Evolutionary conservation across 2,329 filamentous ascomycete species (phyloP).

Genomic region (Sphaerostilbella broomeana): DNA sequence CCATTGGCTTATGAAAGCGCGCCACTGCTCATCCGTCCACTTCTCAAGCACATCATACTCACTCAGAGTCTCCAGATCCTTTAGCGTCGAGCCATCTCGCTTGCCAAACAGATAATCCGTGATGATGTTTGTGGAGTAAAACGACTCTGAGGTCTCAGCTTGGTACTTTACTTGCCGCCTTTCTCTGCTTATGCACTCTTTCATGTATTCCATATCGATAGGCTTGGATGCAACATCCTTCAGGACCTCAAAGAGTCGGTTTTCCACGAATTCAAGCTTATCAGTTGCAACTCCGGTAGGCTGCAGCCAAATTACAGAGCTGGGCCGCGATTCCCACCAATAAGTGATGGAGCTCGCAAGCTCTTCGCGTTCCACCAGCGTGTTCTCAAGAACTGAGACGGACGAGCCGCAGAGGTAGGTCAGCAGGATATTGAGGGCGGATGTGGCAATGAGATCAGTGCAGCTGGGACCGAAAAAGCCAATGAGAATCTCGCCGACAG

Average conservation of each 20-base stretch:
- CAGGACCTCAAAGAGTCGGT: constrained; percentile 77
- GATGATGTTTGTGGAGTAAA: constrained; percentile 81
- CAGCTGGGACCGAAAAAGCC: constrained; percentile 82
- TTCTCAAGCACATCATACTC: constrained; percentile 64
- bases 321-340: constrained; percentile 71
- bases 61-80: constrained; percentile 47
- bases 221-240: constrained; percentile 73
- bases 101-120: constrained; percentile 87
- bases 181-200: constrained; percentile 78
- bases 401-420: constrained; percentile 90
- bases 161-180: constrained; percentile 75
- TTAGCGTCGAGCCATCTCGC: constrained; percentile 71
- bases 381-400: constrained; percentile 84
- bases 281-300: constrained; percentile 82
- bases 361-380: constrained; percentile 87
- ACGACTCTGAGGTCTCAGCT: constrained; percentile 72
- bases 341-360: constrained; percentile 80
- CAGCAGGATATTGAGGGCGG: constrained; percentile 72
- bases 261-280: constrained; percentile 76
- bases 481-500: constrained; percentile 78
- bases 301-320: constrained; percentile 78
- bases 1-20: constrained; percentile 73
- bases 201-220: constrained; percentile 84
- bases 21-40: constrained; percentile 84
- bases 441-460: constrained; percentile 59